Evolutionary conservation across 2,329 filamentous ascomycete genomes (phyloP).

Genomic region (Scleromitrula shiraiana): DNA sequence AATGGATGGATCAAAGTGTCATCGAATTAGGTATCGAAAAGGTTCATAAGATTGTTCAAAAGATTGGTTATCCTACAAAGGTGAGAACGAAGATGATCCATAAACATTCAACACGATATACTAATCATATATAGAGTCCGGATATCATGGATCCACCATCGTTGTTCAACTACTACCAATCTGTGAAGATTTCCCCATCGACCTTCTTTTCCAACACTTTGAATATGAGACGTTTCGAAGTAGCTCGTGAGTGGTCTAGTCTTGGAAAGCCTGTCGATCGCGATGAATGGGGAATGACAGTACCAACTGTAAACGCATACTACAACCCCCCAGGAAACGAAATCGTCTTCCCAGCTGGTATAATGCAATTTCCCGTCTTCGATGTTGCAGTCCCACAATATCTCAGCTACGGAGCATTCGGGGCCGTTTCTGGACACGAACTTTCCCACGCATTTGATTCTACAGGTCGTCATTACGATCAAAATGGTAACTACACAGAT

Average conservation of each 20-base stretch:
- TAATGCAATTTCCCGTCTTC: conserved; percentile 62
- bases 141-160: conserved; percentile 50
- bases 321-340: conserved; percentile 50
- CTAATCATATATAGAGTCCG: conserved; percentile 37
- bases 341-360: conserved; percentile 61
- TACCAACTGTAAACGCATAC: conserved; percentile 57
- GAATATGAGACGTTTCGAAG: conserved; percentile 40
- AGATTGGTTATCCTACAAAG: conserved; percentile 59
- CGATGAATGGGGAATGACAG: conserved; percentile 52
- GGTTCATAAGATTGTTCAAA: conserved; percentile 58
- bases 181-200: conserved; percentile 41
- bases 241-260: conserved; percentile 45
- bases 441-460: conserved; percentile 64
- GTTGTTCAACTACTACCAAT: conserved; percentile 48
- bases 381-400: conserved; percentile 55
- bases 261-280: conserved; percentile 53
- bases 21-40: conserved; percentile 54
- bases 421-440: conserved; percentile 59
- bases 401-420: conserved; percentile 61
- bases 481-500: conserved; percentile 54
- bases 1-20: conserved; percentile 59
- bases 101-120: neutral
- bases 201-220: conserved; percentile 52
- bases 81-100: conserved; percentile 7
- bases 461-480: conserved; percentile 55